Evolutionary conservation across 768 basidiomycete genomes (phyloP).

Genomic region (Lentinula edodes): DNA sequence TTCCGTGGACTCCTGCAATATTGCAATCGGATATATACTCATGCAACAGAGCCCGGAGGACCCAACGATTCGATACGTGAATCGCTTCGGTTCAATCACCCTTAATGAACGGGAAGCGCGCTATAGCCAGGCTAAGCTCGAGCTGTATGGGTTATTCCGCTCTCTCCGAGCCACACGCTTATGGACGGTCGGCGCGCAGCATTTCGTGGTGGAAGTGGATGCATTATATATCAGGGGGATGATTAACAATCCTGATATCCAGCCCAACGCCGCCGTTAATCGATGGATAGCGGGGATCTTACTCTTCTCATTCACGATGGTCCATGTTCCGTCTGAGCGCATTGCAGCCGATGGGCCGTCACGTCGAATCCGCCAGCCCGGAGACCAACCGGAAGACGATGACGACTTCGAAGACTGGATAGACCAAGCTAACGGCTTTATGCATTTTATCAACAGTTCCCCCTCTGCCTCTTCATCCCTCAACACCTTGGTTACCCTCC

Average conservation of each 20-base stretch:
- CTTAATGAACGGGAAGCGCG: not conserved
- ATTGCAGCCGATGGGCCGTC: too few relatives aligned
- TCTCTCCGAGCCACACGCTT: not conserved
- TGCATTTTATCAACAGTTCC: too few relatives aligned
- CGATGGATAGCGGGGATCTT: not conserved
- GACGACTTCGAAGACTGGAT: too few relatives aligned
- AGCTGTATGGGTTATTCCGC: not conserved
- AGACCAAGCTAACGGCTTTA: too few relatives aligned
- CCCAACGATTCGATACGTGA: not conserved
- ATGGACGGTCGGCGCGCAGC: not conserved
- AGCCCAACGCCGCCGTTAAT: not conserved
- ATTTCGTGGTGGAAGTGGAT: not conserved
- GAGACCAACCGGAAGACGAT: constrained; percentile 17
- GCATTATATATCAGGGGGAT: not conserved
- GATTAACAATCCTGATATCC: not conserved
- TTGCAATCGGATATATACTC: constrained; percentile 26
- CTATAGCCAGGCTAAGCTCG: not conserved
- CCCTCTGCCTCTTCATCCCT: too few relatives aligned
- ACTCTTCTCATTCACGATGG: not conserved
- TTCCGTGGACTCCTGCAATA: constrained; percentile 23
- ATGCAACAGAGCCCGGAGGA: constrained; percentile 24
- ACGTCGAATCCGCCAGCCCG: too few relatives aligned
- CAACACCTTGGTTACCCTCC: too few relatives aligned
- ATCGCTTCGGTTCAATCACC: not conserved
- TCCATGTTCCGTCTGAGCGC: too few relatives aligned